A percentile compares a stretch with the other conserved stretches of the same genome.
Conservation (phyloP, 768 basidiomycete genomes). For the Boletus rubescentipes region DNA sequence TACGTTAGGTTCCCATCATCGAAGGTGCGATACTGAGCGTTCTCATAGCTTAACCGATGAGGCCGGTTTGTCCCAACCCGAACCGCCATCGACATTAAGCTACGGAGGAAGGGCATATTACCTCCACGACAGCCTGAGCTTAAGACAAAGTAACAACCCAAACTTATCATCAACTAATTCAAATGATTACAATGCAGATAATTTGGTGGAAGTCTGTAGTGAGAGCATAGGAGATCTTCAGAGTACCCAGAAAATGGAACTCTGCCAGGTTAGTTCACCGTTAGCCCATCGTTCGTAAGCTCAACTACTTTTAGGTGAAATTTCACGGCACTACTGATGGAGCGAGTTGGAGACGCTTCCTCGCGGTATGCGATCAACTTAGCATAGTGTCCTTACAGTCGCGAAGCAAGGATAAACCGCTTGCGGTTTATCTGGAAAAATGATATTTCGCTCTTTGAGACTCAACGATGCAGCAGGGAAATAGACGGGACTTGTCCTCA, state of each 20-base stretch:
- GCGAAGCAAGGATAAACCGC: conserved; percentile 21
- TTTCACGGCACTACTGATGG: conserved; percentile 40
- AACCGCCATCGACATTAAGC: conserved; percentile 45
- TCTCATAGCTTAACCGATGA: conserved; percentile 34
- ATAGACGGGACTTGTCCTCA: neutral
- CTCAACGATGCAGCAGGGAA: neutral
- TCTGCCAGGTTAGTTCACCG: conserved; percentile 50
- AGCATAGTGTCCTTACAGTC: conserved; percentile 31
- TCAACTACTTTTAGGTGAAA: conserved; percentile 39
- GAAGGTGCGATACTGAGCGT: conserved; percentile 4
- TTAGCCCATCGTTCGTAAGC: neutral
- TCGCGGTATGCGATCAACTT: conserved; percentile 44
- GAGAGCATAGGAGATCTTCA: conserved; percentile 59
- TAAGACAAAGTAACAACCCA: conserved; percentile 43
- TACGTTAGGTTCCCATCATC: conserved; percentile 28
- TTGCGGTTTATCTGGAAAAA: conserved; percentile 4
- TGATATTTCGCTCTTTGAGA: neutral
- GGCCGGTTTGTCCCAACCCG: conserved; percentile 37
- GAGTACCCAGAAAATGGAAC: conserved; percentile 46
- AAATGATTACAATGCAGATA: neutral
- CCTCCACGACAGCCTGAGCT: conserved; percentile 46
- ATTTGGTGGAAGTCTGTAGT: conserved; percentile 25
- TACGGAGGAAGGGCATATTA: conserved; percentile 42
- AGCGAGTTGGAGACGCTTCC: conserved; percentile 46
- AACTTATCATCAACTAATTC: conserved; percentile 8